phyloP scores from a whole-genome alignment of 1,284 basidiomycete species.

The Leccinum subrobustum region DNA sequence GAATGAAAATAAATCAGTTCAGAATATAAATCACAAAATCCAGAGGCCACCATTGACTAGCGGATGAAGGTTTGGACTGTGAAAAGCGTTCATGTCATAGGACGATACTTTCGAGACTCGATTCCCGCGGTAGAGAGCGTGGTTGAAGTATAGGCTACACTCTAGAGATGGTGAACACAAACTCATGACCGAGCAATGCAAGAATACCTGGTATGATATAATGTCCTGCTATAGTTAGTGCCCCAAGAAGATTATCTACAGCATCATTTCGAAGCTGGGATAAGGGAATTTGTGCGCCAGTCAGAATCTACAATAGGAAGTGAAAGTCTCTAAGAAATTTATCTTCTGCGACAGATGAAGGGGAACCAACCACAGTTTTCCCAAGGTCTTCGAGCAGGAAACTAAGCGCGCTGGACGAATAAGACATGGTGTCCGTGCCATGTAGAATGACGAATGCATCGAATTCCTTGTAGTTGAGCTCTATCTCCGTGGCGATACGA shows the following conservation, averaged over 20 bases:
- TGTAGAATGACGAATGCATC: constrained; percentile 91
- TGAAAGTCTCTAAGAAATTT: not conserved
- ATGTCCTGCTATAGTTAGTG: constrained; percentile 84
- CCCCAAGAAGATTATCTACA: constrained; percentile 86
- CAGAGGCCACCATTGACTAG: constrained; percentile 67
- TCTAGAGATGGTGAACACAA: constrained; percentile 43
- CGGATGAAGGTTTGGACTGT: constrained; percentile 83
- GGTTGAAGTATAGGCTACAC: constrained; percentile 86
- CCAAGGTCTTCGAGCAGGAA: constrained; percentile 91
- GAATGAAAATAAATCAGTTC: not conserved
- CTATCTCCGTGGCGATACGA: constrained; percentile 85
- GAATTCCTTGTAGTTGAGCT: constrained; percentile 81
- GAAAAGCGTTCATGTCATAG: constrained; percentile 84
- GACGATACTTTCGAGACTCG: constrained; percentile 84
- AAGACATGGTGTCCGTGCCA: constrained; percentile 93
- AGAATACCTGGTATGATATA: constrained; percentile 82
- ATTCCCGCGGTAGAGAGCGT: constrained; percentile 85
- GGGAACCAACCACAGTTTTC: constrained; percentile 69
- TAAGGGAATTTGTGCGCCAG: constrained; percentile 90
- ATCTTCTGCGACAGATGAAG: not conserved
- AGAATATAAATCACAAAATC: not conserved
- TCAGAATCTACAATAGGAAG: constrained; percentile 61
- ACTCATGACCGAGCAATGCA: not conserved
- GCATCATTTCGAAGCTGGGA: constrained; percentile 89
- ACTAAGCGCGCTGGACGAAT: constrained; percentile 83